phyloP scores from a whole-genome alignment of 352 stramenopile species.

The Nothophytophthora sp. region DNA sequence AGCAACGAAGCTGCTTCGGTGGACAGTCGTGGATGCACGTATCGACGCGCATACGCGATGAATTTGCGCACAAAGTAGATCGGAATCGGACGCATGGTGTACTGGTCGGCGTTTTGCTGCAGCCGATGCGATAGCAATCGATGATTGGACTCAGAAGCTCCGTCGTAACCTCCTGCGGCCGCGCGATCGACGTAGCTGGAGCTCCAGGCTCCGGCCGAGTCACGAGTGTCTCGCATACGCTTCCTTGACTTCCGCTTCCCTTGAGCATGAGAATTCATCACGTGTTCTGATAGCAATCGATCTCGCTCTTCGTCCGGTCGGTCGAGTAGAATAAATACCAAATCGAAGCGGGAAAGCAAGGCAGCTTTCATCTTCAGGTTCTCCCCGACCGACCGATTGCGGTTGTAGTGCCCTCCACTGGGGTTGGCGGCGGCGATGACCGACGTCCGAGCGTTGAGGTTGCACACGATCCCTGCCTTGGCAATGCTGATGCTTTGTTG shows the following conservation, averaged over 20 bases:
- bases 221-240: conserved; percentile 20
- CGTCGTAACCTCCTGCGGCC: conserved; percentile 12
- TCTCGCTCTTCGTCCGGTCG: conserved; percentile 93
- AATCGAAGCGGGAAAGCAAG: conserved; percentile 96
- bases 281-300: conserved; percentile 93
- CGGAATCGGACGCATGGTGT: conserved; percentile 51
- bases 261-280: conserved; percentile 90
- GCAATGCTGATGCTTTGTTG: conserved; percentile 97
- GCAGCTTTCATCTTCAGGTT: conserved; percentile 97
- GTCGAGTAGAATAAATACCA: conserved; percentile 98
- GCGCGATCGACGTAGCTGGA: conserved; percentile 21
- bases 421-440: conserved; percentile 98
- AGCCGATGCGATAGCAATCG: conserved; percentile 53
- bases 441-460: conserved; percentile 93
- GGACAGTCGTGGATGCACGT: conserved; percentile 91
- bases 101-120: conserved; percentile 46
- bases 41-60: conserved; percentile 96
- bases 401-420: conserved; percentile 96
- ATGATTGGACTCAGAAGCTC: conserved; percentile 5
- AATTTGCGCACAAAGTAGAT: conserved; percentile 95
- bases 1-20: conserved; percentile 58
- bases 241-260: conserved; percentile 38
- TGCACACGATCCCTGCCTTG: conserved; percentile 93
- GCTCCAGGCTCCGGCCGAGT: conserved; percentile 17
- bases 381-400: conserved; percentile 93